Percentiles rank a stretch among this genome's conserved stretches.
phyloP scores from a whole-genome alignment of 2,329 filamentous ascomycete genomes.

The Ophiostoma populinum region DNA sequence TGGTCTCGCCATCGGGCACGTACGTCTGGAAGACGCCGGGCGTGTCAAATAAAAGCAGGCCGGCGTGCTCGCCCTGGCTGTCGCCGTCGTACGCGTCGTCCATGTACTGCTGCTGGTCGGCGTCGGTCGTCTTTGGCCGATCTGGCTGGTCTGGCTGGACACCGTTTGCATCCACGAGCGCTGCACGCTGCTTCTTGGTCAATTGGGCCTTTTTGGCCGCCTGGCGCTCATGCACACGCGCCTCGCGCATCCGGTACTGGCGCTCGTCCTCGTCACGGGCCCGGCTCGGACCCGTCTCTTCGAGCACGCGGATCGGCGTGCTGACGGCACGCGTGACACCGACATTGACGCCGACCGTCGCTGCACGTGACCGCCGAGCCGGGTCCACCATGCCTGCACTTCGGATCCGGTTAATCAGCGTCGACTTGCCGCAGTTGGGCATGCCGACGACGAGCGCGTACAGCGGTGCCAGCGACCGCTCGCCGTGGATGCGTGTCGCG shows the following conservation, averaged over 20 bases:
- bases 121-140: too few relatives aligned
- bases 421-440: conserved; percentile 95
- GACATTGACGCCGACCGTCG: conserved; percentile 69
- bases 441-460: conserved; percentile 83
- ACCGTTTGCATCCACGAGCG: too few relatives aligned
- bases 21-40: conserved; percentile 93
- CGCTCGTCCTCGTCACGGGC: neutral
- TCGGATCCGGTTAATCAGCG: conserved; percentile 76
- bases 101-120: too few relatives aligned
- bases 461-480: conserved; percentile 57
- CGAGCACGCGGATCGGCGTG: conserved; percentile 60
- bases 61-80: conserved; percentile 25
- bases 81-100: too few relatives aligned
- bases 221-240: too few relatives aligned
- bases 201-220: too few relatives aligned
- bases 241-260: neutral
- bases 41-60: conserved; percentile 77
- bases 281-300: conserved; percentile 13
- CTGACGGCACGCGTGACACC: conserved; percentile 78
- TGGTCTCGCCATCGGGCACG: conserved; percentile 65
- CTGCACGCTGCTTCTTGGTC: too few relatives aligned
- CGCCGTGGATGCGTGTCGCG: conserved; percentile 24
- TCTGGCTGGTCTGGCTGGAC: too few relatives aligned
- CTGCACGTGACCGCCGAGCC: conserved; percentile 42
- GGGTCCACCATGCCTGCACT: conserved; percentile 37